Evolutionary conservation across 73 alveolate species (phyloP).

Genomic region (Uronychia binucleata): DNA sequence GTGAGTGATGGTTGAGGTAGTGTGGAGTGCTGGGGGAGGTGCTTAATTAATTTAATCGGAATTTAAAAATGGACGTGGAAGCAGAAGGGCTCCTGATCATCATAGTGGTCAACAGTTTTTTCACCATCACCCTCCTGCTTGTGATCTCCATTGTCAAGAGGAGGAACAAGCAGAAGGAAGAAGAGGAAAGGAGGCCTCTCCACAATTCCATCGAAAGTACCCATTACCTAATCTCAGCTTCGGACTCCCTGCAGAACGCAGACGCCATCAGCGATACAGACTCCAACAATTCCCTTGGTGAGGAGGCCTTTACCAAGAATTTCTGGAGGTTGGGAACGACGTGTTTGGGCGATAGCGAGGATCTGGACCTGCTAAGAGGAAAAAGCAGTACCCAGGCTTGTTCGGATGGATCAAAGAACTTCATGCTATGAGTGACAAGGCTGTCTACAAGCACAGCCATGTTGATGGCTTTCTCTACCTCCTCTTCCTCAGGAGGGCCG

Average conservation of each 20-base stretch:
- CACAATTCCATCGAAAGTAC: not conserved
- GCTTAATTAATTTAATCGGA: not conserved
- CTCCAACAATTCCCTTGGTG: not conserved
- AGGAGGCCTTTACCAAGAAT: not conserved
- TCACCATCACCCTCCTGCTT: not conserved
- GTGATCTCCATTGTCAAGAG: not conserved
- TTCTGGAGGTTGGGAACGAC: not conserved
- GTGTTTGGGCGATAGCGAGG: not conserved
- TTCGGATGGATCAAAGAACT: conserved; percentile 10
- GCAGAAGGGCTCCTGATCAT: not conserved
- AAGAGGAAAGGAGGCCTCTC: not conserved
- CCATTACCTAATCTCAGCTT: not conserved
- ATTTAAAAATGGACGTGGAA: not conserved
- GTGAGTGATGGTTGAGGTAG: conserved; percentile 3
- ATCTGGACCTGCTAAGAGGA: not conserved
- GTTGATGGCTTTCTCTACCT: conserved; percentile 28
- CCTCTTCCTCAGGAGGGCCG: conserved; percentile 13
- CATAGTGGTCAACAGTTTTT: not conserved
- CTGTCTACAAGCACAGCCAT: conserved; percentile 5
- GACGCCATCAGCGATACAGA: not conserved
- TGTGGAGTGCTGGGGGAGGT: not conserved
- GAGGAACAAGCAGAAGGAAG: not conserved
- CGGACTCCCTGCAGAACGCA: not conserved
- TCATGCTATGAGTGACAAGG: conserved; percentile 5
- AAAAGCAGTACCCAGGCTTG: not conserved